Evolutionary conservation across 495 filamentous ascomycete genomes (phyloP).

Genomic region (Aspergillus sparsus): DNA sequence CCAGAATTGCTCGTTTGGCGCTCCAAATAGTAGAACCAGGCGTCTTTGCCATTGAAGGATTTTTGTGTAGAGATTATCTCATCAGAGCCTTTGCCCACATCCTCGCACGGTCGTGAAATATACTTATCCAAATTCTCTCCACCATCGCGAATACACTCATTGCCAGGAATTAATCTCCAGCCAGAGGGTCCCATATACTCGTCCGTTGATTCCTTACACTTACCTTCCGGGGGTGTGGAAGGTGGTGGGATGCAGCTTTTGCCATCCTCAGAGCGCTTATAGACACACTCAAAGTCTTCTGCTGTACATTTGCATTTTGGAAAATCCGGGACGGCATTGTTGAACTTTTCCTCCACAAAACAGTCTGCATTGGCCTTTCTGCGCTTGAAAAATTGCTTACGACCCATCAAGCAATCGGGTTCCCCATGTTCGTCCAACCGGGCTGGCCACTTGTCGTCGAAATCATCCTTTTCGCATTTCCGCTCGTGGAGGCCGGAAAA

Average conservation of each 20-base stretch:
- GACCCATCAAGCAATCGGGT: conserved; percentile 90
- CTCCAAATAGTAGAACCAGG: conserved; percentile 80
- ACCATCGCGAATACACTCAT: conserved; percentile 69
- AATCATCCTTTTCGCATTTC: conserved; percentile 77
- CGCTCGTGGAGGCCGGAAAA: conserved; percentile 79
- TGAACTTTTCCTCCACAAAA: conserved; percentile 83
- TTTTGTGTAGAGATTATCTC: conserved; percentile 58
- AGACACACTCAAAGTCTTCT: conserved; percentile 92
- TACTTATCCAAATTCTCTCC: conserved; percentile 48
- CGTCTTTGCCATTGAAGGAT: conserved; percentile 57
- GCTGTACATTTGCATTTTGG: conserved; percentile 77
- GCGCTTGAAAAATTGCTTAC: conserved; percentile 78
- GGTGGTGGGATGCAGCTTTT: conserved; percentile 62
- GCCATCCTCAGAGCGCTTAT: conserved; percentile 66
- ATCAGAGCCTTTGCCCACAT: conserved; percentile 47
- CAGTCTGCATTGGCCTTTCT: conserved; percentile 85
- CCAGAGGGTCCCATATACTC: conserved; percentile 84
- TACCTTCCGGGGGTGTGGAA: conserved; percentile 52
- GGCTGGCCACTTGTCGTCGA: conserved; percentile 79
- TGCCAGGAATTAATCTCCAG: conserved; percentile 89
- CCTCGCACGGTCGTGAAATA: conserved; percentile 52
- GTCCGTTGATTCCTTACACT: conserved; percentile 65
- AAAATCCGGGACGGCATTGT: conserved; percentile 64
- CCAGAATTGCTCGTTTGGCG: conserved; percentile 63
- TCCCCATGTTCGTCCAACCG: conserved; percentile 76